phyloP scores from a whole-genome alignment of 805 yeast species.

The Priceomyces carsonii region DNA sequence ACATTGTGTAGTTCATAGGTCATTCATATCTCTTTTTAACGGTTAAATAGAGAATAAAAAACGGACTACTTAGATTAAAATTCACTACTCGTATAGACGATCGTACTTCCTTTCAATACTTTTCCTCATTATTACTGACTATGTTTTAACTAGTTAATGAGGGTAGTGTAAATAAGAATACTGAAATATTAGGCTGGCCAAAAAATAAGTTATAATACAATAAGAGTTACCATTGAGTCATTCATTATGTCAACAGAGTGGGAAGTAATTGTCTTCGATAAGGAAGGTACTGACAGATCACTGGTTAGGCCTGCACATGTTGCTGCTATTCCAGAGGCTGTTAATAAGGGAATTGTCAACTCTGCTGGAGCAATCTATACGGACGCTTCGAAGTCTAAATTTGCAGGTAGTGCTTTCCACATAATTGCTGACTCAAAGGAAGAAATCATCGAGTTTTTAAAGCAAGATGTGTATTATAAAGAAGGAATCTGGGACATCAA shows the following conservation, averaged over 20 bases:
- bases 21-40: conserved; percentile 1
- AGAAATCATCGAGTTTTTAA: conserved; percentile 63
- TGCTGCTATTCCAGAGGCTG: conserved; percentile 26
- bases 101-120: too few relatives aligned
- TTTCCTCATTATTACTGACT: too few relatives aligned
- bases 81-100: too few relatives aligned
- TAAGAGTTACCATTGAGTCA: too few relatives aligned
- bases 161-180: too few relatives aligned
- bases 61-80: too few relatives aligned
- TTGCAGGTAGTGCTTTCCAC: conserved; percentile 70
- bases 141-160: too few relatives aligned
- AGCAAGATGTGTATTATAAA: conserved; percentile 60
- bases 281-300: conserved; percentile 61
- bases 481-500: conserved; percentile 78
- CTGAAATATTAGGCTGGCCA: too few relatives aligned
- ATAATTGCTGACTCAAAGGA: conserved; percentile 64
- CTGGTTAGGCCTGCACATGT: conserved; percentile 52
- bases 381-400: conserved; percentile 45
- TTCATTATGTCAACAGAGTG: conserved; percentile 47
- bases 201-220: too few relatives aligned
- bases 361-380: conserved; percentile 45
- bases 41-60: neutral
- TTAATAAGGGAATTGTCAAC: conserved; percentile 38
- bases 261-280: conserved; percentile 69
- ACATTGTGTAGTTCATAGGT: neutral